Base-by-base conservation (phyloP, 2,329 filamentous ascomycete genomes). In the Alternaria ethzedia region DNA sequence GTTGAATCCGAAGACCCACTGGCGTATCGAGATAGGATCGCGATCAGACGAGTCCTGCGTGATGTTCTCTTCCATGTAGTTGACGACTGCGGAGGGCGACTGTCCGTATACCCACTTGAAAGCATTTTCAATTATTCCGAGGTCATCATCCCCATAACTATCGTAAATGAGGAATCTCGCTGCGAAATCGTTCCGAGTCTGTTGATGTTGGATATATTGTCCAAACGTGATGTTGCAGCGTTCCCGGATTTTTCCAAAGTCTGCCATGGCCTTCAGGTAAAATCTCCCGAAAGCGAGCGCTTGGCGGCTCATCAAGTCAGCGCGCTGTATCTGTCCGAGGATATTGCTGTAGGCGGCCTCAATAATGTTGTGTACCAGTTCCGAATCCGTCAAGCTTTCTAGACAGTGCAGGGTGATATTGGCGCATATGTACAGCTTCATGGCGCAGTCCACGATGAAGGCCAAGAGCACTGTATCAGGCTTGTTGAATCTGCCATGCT, bases 101-200 rank as follows among this genome's bases (percentile, higher is more conserved):
- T 56, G 21, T 12, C 52, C 58, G 17, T 57, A 57, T 10, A 61
- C 52, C 52, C 58, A 61, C 15, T 25, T 21, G 20, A 56, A 61
- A 23, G 45, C 58, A 15, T 36, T 17, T 17, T 46, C 17, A 45
- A 43, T n/a, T 10, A 15, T 57, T 20, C 17, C 41, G 2, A 26
- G 25, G 5, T 5, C 32, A 5, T 23, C 9, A 17, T 44, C n/a
- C 3, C 11, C 15, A 26, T 32, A 56, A 9, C 17, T 25, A 12
- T 23, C 9, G 9, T 41, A 10, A 6, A 23, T 2, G 17, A 36
- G 2, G 8, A 60, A 25, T 5, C 54, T 23, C 23, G 5, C n/a
- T 8, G 57, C 50, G 44, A 60, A 47, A 21, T 11, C 21, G 23
- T 6, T 2, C 15, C 47, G 54, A 25, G 21, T 21, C 5, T 10